Evolutionary conservation across 208 protist genomes (phyloP), one percentile per base, ranked within the genome.

Genomic region (Wallacemonas sp.): DNA sequence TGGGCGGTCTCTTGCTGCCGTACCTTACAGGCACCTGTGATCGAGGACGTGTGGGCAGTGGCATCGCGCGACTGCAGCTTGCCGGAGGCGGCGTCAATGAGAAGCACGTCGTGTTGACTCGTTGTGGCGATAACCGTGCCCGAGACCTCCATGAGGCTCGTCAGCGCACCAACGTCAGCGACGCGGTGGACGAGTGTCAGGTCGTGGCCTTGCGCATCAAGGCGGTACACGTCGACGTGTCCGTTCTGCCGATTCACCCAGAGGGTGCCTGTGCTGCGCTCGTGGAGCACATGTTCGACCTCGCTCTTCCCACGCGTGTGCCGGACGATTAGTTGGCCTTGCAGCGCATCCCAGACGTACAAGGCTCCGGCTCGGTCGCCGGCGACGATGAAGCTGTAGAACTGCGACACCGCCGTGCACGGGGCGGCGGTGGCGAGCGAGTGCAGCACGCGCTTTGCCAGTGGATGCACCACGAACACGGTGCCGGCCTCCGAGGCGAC

Each of bases 191-290:
- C 65, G 22, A 85, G 72, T 3, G 22, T 12, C 14, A 85, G 44
- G 0, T 42, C 64, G 2, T 54, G 55, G 3, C 36, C 18, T 12
- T 45, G 22, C 8, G 25, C 23, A 12, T 57, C 33, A 2, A 91
- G 23, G 16, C 64, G 46, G 65, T 92, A 95, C 16, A 90, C 67
- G 55, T 89, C 84, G 26, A 92, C 42, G 38, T 76, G 79, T 42
- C 84, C 86, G 39, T 91, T 86, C 16, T 61, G 39, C 10, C 86
- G 66, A 0, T 77, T 70, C 2, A 86, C 86, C 89, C 89, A 95
- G 7, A 95, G 31, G 12, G 73, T 91, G 22, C 68, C 65, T 2
- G 75, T 85, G n/a, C 59, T 66, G 18, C 67, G 70, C 55, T 95
- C 89, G 45, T 76, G 71, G 38, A 91, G 61, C 41, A 94, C 28